Conservation (phyloP, 768 basidiomycete species). For the Daedalea quercina region DNA sequence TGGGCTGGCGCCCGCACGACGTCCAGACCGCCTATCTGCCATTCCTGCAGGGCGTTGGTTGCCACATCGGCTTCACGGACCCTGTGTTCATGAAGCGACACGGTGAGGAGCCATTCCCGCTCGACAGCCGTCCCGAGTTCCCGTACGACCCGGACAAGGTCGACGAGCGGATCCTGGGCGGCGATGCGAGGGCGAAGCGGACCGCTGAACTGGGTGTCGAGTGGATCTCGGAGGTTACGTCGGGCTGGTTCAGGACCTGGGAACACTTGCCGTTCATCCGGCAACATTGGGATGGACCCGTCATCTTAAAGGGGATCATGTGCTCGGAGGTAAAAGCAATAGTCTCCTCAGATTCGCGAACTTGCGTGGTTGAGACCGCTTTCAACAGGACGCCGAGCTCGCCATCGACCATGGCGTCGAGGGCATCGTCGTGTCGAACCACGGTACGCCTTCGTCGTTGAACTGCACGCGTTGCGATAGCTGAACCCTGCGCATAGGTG, state of each 20-base stretch:
- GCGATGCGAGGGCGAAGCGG: slow-evolving; percentile 39
- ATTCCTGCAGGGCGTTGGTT: slow-evolving; percentile 57
- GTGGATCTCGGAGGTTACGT: slow-evolving; percentile 59
- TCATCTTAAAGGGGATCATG: slow-evolving; percentile 77
- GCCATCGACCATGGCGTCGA: slow-evolving; percentile 59
- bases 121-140: slow-evolving; percentile 37
- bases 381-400: slow-evolving; percentile 52
- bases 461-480: background rate
- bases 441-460: slow-evolving; percentile 43
- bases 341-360: slow-evolving; percentile 7
- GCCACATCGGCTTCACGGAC: slow-evolving; percentile 64
- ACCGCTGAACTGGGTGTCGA: slow-evolving; percentile 43
- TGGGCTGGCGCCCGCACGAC: slow-evolving; percentile 78
- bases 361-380: background rate
- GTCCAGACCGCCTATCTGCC: slow-evolving; percentile 59
- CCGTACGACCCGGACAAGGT: slow-evolving; percentile 51
- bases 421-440: slow-evolving; percentile 78
- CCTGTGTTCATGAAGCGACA: slow-evolving; percentile 69
- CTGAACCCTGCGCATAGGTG: slow-evolving; percentile 34
- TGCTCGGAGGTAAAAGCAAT: slow-evolving; percentile 47
- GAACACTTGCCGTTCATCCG: slow-evolving; percentile 62
- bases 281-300: slow-evolving; percentile 71
- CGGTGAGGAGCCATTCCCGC: slow-evolving; percentile 36
- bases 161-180: slow-evolving; percentile 34
- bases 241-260: slow-evolving; percentile 62